Percentiles rank a stretch among this genome's conserved stretches.
Evolutionary conservation across 2,329 filamentous ascomycete genomes (phyloP).

Genomic region (Colletotrichum sp.): DNA sequence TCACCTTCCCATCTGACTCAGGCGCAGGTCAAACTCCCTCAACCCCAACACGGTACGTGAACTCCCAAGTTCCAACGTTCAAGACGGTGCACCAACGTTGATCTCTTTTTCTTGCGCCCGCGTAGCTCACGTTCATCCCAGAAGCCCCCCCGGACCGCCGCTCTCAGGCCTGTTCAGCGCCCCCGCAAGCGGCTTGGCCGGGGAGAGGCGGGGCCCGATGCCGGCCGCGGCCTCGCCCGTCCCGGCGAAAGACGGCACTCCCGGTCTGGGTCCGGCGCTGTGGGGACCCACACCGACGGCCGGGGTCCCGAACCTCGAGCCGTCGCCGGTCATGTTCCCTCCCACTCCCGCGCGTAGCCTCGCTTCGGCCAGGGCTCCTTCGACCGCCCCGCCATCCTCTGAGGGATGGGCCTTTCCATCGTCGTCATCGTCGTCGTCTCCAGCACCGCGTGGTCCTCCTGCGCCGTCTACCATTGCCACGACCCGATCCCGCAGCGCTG

Average conservation of each 20-base stretch:
- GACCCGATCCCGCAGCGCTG: neutral
- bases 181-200: neutral
- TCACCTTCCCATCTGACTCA: neutral
- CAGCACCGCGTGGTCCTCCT: neutral
- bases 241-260: neutral
- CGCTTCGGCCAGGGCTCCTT: neutral
- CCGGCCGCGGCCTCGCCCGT: neutral
- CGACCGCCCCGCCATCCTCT: neutral
- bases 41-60: neutral
- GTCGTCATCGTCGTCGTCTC: neutral
- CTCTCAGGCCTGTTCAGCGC: neutral
- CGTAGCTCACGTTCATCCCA: neutral
- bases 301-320: neutral
- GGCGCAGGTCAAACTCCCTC: neutral
- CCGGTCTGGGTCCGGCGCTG: neutral
- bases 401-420: neutral
- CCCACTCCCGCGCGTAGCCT: neutral
- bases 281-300: neutral
- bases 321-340: neutral
- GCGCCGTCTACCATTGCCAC: neutral
- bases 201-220: neutral
- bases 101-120: neutral
- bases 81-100: neutral
- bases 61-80: neutral
- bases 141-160: neutral